Base-by-base conservation (phyloP, 257 asterid genomes). In the Handroanthus guayacan region DNA sequence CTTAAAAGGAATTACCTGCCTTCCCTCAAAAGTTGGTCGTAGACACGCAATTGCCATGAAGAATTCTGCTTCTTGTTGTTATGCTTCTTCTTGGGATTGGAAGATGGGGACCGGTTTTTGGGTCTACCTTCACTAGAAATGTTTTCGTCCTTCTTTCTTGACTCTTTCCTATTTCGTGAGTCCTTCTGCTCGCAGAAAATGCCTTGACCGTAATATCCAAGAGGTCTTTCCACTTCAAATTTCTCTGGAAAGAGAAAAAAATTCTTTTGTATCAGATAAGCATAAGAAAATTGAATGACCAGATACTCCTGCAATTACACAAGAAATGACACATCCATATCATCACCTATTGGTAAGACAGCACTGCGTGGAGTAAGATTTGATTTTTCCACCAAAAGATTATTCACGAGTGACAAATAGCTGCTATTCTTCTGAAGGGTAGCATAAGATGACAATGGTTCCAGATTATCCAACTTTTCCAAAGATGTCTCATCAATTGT, bases 1-100 rank as follows among this genome's bases (percentile, higher is more conserved):
- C 63, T 45, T 31, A 39, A 38, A 70, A 62, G 58, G 71, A 78
- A 71, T 81, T 85, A 92, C 99, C 99, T 88, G 81, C 91, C 96
- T 82, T 92, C 92, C 86, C 94, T 84, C 82, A 95, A 75, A 71
- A 89, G 91, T 79, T 83, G 89, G 82, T 89, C 82, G 84, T 91
- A 95, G 77, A 85, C 93, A 72, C 91, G 90, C 74, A 91, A 85
- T 54, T 86, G 87, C 84, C 89, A 86, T 14, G 87, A 74, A 80
- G 88, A 84, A 81, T 82, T 79, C 66, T 75, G 85, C 74, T 77
- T 81, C 75, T 77, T 67, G 66, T 82, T 47, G 38, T 69, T 74
- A 77, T 79, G 82, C 80, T 86, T 86, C 73, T 81, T 86, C 82
- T 84, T 85, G 74, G 86, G 82, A 83, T 82, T 69, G 69, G 77